Evolutionary conservation across 257 asterid genomes (phyloP), one percentile per base, ranked within the genome.

Genomic region (Catharanthus roseus): DNA sequence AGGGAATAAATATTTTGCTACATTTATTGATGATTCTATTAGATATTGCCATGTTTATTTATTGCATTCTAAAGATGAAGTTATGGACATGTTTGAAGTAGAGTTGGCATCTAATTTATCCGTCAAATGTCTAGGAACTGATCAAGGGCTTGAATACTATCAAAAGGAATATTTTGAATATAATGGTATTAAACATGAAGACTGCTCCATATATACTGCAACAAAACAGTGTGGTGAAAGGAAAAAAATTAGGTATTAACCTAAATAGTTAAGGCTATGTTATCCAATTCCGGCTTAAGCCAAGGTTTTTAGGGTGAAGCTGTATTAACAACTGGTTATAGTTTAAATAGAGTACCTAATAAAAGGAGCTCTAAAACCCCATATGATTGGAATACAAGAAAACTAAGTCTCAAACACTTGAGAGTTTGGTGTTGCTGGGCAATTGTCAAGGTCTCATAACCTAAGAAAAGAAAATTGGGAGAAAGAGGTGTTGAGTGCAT

Each of bases 321-420:
- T n/a, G 10, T 15, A 9, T n/a, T 67, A 44, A 67, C 39, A 5
- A 58, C 57, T 67, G 44, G 58, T 26, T 21, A 23, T 44, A 42
- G 44, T 0, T 31, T 44, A 11, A 67, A 67, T 67, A 6, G 71
- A n/a, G n/a, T n/a, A n/a, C n/a, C n/a, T n/a, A n/a, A n/a, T n/a
- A n/a, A n/a, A n/a, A n/a, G n/a, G n/a, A 42, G 38, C 45, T 63
- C 68, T 47, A 10, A 63, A 63, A 34, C 68, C 19, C 19, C 68
- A 6, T 63, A 63, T 29, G 68, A 63, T 31, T 63, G 68, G 68
- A 36, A 63, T 11, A 31, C 13, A 63, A 33, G 6, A 19, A 63
- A 33, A 12, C 68, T 23, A 29, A 63, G 5, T 33, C 42, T 38
- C 33, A 63, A 34, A 28, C 34, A 63, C 16, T 19, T 31, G 0